phyloP scores from a whole-genome alignment of 2,329 filamentous ascomycete species.

The Colletotrichum sp. region DNA sequence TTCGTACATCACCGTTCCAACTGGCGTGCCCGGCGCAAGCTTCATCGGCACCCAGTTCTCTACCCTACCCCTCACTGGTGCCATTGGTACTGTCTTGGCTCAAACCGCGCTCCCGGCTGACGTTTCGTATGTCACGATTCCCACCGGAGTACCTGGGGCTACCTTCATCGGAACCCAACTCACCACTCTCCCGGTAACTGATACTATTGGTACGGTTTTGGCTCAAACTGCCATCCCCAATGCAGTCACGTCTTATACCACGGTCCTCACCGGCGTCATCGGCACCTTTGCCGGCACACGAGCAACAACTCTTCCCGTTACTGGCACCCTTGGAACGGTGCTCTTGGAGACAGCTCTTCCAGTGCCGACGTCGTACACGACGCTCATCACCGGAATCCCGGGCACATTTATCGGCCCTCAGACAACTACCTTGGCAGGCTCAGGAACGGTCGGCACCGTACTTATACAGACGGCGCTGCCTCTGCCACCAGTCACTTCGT shows the following conservation, averaged over 20 bases:
- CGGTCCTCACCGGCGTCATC: background rate
- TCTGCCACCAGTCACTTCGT: background rate
- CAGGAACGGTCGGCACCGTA: background rate
- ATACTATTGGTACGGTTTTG: background rate
- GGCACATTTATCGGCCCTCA: background rate
- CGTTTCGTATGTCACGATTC: background rate
- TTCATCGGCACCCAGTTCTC: background rate
- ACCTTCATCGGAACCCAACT: background rate
- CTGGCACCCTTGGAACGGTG: background rate
- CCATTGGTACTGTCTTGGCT: background rate
- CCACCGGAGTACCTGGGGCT: background rate
- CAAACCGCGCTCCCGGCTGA: background rate
- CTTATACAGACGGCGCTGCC: background rate
- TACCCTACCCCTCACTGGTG: background rate
- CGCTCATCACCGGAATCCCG: background rate
- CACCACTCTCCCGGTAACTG: background rate
- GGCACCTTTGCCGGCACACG: background rate
- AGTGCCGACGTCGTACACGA: background rate
- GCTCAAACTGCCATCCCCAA: background rate
- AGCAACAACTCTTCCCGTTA: background rate
- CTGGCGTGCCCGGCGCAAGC: background rate
- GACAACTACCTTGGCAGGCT: background rate
- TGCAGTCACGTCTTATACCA: background rate
- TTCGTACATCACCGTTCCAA: background rate
- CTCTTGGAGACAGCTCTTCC: slow-evolving; percentile 3